phyloP scores from a whole-genome alignment of 208 protist genomes.

The Giardia duodenalis region DNA sequence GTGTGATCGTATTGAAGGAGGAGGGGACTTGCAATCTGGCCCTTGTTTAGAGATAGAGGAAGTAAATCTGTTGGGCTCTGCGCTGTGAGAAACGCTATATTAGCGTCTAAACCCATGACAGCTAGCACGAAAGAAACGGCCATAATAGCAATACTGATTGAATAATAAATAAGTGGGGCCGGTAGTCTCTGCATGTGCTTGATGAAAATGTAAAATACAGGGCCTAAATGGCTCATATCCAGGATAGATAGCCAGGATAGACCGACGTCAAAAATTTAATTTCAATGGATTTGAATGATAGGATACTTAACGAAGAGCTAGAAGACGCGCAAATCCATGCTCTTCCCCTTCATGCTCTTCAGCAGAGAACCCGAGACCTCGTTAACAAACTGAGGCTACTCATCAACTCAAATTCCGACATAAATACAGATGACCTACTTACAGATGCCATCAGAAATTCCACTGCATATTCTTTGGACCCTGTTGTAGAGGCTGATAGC shows the following conservation, averaged over 20 bases:
- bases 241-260: too few species aligned
- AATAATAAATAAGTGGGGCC: neutral
- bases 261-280: too few species aligned
- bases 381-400: neutral
- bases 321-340: neutral
- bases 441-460: neutral
- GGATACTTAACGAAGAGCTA: neutral
- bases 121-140: neutral
- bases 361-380: neutral
- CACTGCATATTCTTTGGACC: neutral
- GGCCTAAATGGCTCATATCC: neutral
- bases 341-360: neutral
- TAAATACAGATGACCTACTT: neutral
- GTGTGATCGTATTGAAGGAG: neutral
- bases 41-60: neutral
- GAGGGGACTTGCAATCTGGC: neutral
- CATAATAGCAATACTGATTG: neutral
- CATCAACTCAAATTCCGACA: neutral
- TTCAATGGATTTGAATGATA: neutral
- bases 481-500: neutral
- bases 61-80: neutral
- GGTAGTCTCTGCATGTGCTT: neutral
- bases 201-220: neutral
- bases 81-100: neutral
- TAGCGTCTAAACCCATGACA: neutral